Conservation (phyloP, 352 stramenopile genomes). For the Globisporangium barbulae region DNA sequence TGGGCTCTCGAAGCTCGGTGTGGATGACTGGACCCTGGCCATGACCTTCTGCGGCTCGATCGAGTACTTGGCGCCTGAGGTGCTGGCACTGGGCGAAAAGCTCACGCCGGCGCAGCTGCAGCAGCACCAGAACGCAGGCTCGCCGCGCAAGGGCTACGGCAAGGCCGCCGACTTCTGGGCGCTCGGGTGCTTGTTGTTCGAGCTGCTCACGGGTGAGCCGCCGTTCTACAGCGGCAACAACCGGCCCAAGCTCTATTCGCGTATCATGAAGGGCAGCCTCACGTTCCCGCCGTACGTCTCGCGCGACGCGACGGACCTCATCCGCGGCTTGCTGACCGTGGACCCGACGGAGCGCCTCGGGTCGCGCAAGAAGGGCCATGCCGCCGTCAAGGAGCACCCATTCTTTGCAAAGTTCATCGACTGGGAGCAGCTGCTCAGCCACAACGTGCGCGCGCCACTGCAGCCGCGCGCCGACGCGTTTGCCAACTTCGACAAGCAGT, state of each 20-base stretch:
- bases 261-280: constrained; percentile 47
- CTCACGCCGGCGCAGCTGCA: constrained; percentile 1
- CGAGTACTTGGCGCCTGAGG: constrained; percentile 85
- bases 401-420: constrained; percentile 74
- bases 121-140: not conserved
- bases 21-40: constrained; percentile 59
- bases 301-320: constrained; percentile 44
- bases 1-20: constrained; percentile 74
- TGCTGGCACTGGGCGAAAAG: constrained; percentile 51
- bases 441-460: constrained; percentile 52
- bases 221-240: constrained; percentile 81
- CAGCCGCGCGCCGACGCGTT: constrained; percentile 64
- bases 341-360: constrained; percentile 64
- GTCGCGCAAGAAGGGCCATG: constrained; percentile 28
- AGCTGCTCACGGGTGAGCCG: constrained; percentile 87
- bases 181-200: constrained; percentile 83
- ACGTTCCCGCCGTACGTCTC: constrained; percentile 55
- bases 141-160: constrained; percentile 57
- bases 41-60: constrained; percentile 87
- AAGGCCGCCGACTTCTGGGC: constrained; percentile 90
- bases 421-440: constrained; percentile 47
- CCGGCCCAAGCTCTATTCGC: constrained; percentile 51
- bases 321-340: constrained; percentile 42
- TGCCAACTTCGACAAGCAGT: constrained; percentile 85
- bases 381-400: constrained; percentile 54